Conservation (phyloP, 129 eudicot species). For the Flaveria bidentis region DNA sequence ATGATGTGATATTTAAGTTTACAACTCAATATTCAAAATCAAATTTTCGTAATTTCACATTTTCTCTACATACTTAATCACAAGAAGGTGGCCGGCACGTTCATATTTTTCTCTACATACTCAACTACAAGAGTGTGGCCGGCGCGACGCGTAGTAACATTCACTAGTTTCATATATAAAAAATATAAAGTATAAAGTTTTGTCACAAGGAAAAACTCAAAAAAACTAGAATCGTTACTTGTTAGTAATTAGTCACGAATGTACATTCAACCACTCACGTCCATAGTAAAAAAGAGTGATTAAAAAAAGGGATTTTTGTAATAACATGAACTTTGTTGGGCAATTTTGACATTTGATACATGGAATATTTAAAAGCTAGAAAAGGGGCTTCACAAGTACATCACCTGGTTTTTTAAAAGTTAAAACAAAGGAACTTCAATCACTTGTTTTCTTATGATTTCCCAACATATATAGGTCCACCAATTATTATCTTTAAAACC, state of each 20-base stretch:
- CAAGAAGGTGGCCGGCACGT: too few relatives aligned
- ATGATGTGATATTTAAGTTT: too few relatives aligned
- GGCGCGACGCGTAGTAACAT: too few relatives aligned
- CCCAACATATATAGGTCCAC: constrained; percentile 73
- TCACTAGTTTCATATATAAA: too few relatives aligned
- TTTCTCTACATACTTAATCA: too few relatives aligned
- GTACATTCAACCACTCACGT: not conserved
- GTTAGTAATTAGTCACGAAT: not conserved
- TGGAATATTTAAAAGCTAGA: constrained; percentile 66
- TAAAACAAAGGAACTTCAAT: constrained; percentile 51
- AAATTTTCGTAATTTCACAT: too few relatives aligned
- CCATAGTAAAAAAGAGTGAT: not conserved
- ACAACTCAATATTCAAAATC: too few relatives aligned
- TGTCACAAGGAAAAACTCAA: too few relatives aligned
- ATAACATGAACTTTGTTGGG: constrained; percentile 17
- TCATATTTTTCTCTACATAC: too few relatives aligned
- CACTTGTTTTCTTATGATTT: constrained; percentile 43
- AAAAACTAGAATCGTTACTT: too few relatives aligned
- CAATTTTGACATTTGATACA: constrained; percentile 13
- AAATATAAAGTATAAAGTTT: too few relatives aligned
- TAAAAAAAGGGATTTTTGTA: not conserved
- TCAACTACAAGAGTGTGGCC: too few relatives aligned
- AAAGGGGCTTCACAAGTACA: constrained; percentile 52
- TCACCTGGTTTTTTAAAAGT: constrained; percentile 48
- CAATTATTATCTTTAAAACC: constrained; percentile 33